Conservation (phyloP, 108 stramenopile genomes). For the Nannochloropsis granulata region DNA sequence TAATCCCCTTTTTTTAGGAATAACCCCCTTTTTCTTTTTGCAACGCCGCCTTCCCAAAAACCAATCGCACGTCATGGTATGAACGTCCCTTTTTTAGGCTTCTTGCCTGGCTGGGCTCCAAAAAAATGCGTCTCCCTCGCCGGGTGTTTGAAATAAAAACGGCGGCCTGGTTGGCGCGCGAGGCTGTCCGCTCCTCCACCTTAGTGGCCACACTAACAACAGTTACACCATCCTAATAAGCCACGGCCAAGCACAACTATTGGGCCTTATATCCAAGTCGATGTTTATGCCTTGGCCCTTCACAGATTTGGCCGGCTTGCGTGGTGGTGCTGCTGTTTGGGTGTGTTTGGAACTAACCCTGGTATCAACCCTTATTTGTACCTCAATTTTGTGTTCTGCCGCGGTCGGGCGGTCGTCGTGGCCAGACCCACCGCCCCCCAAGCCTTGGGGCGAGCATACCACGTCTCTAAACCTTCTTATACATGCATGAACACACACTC, state of each 20-base stretch:
- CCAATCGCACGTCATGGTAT: no score
- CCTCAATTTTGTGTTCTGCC: not conserved
- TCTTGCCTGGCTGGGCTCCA: no score
- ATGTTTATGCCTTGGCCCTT: not conserved
- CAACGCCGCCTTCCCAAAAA: no score
- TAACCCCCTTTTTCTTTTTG: not conserved
- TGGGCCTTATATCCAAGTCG: not conserved
- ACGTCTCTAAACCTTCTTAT: not conserved
- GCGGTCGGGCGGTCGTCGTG: not conserved
- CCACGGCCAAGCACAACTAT: not conserved
- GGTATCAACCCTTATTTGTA: not conserved
- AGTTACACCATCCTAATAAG: no score
- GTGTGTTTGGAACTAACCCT: not conserved
- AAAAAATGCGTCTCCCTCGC: no score
- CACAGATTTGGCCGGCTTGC: not conserved
- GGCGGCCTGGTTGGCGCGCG: no score
- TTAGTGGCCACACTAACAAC: no score
- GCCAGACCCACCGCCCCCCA: not conserved
- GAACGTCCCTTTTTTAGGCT: no score
- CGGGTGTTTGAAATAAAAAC: no score
- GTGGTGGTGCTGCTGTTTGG: not conserved
- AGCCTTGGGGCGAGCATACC: not conserved
- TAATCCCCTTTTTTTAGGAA: not conserved
- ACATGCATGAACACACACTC: not conserved
- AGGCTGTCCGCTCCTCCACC: no score